These are phyloP conservation scores for Xylaria sp. DNA, from an alignment of 2,329 filamentous ascomycete species.

Conservation along the genomic window DNA sequence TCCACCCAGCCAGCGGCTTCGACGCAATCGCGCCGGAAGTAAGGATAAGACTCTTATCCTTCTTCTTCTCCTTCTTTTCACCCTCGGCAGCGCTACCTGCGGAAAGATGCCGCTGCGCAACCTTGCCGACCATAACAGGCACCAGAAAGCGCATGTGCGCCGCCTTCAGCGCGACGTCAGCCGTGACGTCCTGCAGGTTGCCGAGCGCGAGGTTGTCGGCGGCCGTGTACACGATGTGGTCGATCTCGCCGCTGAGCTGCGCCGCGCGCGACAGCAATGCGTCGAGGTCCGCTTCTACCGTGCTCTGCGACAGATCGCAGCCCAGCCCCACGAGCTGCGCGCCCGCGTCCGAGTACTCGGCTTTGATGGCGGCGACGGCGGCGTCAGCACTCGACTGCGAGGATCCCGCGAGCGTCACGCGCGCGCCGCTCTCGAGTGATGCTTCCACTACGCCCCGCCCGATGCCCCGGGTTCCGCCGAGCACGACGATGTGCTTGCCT, in stretches of 20 bases:
- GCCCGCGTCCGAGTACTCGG: slow-evolving; percentile 35
- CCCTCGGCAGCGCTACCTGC: slow-evolving; percentile 29
- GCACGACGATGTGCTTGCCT: slow-evolving; percentile 48
- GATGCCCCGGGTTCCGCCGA: slow-evolving; percentile 47
- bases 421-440: slow-evolving; percentile 43
- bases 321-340: slow-evolving; percentile 34
- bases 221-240: slow-evolving; percentile 49
- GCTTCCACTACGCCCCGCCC: slow-evolving; percentile 47
- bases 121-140: slow-evolving; percentile 52
- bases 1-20: slow-evolving; percentile 39
- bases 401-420: slow-evolving; percentile 43
- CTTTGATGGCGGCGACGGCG: slow-evolving; percentile 40
- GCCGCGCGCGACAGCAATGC: slow-evolving; percentile 34
- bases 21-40: slow-evolving; percentile 46
- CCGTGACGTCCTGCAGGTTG: slow-evolving; percentile 42
- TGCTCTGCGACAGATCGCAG: slow-evolving; percentile 42
- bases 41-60: slow-evolving; percentile 41
- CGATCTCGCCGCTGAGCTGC: slow-evolving; percentile 37
- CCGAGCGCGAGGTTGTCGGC: slow-evolving; percentile 45
- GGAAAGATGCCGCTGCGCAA: slow-evolving; percentile 46
- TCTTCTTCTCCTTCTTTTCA: slow-evolving; percentile 2
- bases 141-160: slow-evolving; percentile 50
- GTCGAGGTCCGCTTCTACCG: slow-evolving; percentile 45
- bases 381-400: slow-evolving; percentile 39
- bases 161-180: slow-evolving; percentile 42